Conservation (phyloP, 1,139 yeast genomes). For the Wickerhamomyces sp. region DNA sequence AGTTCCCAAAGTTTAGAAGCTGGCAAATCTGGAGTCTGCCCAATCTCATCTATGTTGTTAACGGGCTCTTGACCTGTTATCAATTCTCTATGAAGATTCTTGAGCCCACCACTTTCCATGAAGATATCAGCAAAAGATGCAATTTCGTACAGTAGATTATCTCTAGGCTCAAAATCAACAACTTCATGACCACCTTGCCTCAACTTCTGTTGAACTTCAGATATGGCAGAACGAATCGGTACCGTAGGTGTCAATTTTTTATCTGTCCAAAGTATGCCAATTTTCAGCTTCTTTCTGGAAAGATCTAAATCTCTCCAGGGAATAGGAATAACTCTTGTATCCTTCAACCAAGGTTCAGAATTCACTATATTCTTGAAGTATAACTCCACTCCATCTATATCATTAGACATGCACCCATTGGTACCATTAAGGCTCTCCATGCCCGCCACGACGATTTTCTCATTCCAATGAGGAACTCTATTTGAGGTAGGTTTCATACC, state of each 20-base stretch:
- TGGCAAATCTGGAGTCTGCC: conserved; percentile 48
- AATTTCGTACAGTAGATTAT: conserved; percentile 26
- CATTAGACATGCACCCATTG: conserved; percentile 53
- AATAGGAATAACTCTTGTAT: conserved; percentile 41
- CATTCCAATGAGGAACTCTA: conserved; percentile 43
- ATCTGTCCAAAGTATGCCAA: conserved; percentile 38
- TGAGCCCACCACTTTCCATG: conserved; percentile 50
- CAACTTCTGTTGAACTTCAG: conserved; percentile 31
- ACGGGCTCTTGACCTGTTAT: conserved; percentile 55
- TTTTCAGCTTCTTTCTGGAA: conserved; percentile 30
- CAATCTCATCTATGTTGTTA: conserved; percentile 34
- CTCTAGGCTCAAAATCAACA: conserved; percentile 40
- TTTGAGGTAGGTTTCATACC: conserved; percentile 48
- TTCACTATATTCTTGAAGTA: conserved; percentile 50
- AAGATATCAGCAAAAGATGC: conserved; percentile 23
- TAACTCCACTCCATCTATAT: conserved; percentile 59
- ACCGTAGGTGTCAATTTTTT: conserved; percentile 46
- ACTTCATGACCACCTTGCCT: conserved; percentile 35
- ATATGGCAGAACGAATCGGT: conserved; percentile 44
- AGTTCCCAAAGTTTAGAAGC: conserved; percentile 48
- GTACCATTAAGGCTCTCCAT: conserved; percentile 51
- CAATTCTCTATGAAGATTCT: conserved; percentile 43
- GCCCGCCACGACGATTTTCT: conserved; percentile 52
- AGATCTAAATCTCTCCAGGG: conserved; percentile 53
- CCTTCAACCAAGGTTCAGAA: conserved; percentile 50